Percentiles rank a stretch among this genome's conserved stretches.
Evolutionary conservation across 2,329 filamentous ascomycete genomes (phyloP).

Genomic region (Exophiala dermatitidis): DNA sequence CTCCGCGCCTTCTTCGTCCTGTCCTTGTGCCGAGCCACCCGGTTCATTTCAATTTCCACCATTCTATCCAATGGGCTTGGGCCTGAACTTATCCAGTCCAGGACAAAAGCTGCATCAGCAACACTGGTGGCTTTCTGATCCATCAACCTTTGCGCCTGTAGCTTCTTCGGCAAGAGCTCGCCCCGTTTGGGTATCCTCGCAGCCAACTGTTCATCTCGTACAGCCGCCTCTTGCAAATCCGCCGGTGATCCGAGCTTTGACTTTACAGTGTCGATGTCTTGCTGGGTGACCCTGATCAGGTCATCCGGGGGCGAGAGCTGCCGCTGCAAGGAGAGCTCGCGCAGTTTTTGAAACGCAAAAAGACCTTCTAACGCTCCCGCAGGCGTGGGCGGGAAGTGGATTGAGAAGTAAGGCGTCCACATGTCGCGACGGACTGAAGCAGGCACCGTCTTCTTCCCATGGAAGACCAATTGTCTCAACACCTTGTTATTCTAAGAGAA

Average conservation of each 20-base stretch:
- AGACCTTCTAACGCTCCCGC: slow-evolving; percentile 43
- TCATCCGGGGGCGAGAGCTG: slow-evolving; percentile 46
- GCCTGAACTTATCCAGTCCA: slow-evolving; percentile 43
- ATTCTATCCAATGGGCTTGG: slow-evolving; percentile 26
- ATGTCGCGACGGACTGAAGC: slow-evolving; percentile 53
- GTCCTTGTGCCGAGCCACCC: slow-evolving; percentile 15
- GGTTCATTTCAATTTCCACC: slow-evolving; percentile 13
- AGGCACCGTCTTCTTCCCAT: slow-evolving; percentile 58
- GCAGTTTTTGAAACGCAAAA: slow-evolving; percentile 50
- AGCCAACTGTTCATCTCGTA: slow-evolving; percentile 29
- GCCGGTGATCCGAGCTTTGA: slow-evolving; percentile 31
- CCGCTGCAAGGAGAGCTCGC: slow-evolving; percentile 54
- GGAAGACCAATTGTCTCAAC: slow-evolving; percentile 53
- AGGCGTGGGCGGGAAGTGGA: slow-evolving; percentile 45
- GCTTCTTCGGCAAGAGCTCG: slow-evolving; percentile 41
- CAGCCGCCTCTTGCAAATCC: slow-evolving; percentile 13
- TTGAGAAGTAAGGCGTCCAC: slow-evolving; percentile 54
- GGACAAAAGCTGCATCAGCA: slow-evolving; percentile 53
- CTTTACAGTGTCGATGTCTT: slow-evolving; percentile 33
- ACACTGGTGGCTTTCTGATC: slow-evolving; percentile 58
- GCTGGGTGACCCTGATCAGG: slow-evolving; percentile 40
- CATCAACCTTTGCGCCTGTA: slow-evolving; percentile 49
- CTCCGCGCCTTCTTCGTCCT: slow-evolving; percentile 15
- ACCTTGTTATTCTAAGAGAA: slow-evolving; percentile 42
- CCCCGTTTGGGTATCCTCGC: slow-evolving; percentile 39